These are phyloP conservation scores for Scleroderma citrinum DNA, from an alignment of 768 basidiomycete species.

Conservation along the genomic window DNA sequence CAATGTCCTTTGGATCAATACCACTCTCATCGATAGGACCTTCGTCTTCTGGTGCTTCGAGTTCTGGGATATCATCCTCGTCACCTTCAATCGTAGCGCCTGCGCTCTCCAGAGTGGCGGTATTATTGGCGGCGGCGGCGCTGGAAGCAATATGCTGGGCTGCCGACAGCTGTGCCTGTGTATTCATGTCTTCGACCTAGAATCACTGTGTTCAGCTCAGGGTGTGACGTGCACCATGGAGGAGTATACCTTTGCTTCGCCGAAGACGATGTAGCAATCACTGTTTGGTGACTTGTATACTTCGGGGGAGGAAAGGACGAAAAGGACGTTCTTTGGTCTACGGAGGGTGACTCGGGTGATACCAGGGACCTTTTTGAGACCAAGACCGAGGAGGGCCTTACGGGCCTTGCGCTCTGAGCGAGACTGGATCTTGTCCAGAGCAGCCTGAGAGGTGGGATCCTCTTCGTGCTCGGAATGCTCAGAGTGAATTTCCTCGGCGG, in stretches of 20 bases:
- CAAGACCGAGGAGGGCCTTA: constrained; percentile 86
- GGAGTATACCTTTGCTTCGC: constrained; percentile 78
- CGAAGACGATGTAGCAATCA: constrained; percentile 98
- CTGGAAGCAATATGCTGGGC: constrained; percentile 70
- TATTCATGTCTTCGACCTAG: constrained; percentile 85
- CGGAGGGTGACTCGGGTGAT: constrained; percentile 95
- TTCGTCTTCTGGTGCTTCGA: constrained; percentile 78
- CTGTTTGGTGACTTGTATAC: constrained; percentile 97
- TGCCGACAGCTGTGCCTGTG: constrained; percentile 67
- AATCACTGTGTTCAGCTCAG: neutral
- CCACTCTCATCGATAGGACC: constrained; percentile 81
- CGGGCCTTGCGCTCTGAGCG: constrained; percentile 93
- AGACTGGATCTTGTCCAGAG: constrained; percentile 90
- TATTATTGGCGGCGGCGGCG: constrained; percentile 38
- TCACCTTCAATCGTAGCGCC: constrained; percentile 48
- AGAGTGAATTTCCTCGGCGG: constrained; percentile 75
- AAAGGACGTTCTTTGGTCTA: constrained; percentile 93
- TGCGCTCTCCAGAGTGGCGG: constrained; percentile 44
- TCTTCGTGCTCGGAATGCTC: constrained; percentile 79
- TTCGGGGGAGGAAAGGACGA: constrained; percentile 90
- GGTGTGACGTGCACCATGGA: constrained; percentile 4
- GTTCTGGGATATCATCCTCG: constrained; percentile 74
- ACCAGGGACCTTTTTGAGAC: constrained; percentile 85
- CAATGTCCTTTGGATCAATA: constrained; percentile 91
- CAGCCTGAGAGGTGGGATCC: constrained; percentile 78